Evolutionary conservation across 1,284 basidiomycete species (phyloP).

Genomic region (Athelia psychrophila): DNA sequence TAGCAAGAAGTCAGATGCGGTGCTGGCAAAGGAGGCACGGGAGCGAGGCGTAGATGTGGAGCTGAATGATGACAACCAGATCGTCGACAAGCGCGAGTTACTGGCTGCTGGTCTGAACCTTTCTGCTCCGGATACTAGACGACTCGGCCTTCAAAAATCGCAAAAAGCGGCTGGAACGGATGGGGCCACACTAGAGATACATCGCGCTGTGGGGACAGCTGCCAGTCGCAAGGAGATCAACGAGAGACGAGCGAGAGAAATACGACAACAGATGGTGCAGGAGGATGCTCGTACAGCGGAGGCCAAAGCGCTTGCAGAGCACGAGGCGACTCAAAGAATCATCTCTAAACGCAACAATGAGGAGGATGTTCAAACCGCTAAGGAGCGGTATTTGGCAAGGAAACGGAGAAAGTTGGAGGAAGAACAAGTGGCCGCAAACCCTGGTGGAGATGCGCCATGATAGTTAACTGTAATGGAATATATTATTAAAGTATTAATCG

Average conservation of each 20-base stretch:
- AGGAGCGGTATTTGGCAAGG: conserved; percentile 73
- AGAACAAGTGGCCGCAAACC: conserved; percentile 9
- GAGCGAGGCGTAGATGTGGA: conserved; percentile 87
- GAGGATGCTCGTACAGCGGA: conserved; percentile 58
- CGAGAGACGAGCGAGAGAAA: conserved; percentile 71
- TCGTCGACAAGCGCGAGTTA: conserved; percentile 94
- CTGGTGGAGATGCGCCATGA: background rate
- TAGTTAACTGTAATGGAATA: background rate
- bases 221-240: conserved; percentile 80
- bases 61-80: conserved; percentile 96
- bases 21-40: conserved; percentile 65
- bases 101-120: conserved; percentile 92
- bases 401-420: conserved; percentile 78
- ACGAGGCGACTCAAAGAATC: conserved; percentile 53
- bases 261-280: conserved; percentile 71
- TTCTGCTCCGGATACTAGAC: conserved; percentile 74
- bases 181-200: conserved; percentile 31
- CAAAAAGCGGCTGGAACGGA: conserved; percentile 27
- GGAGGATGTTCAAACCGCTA: conserved; percentile 67
- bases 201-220: conserved; percentile 78
- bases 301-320: conserved; percentile 58
- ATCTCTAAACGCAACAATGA: conserved; percentile 72
- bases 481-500: background rate
- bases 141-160: conserved; percentile 42
- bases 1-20: conserved; percentile 61